Evolutionary conservation across 2,329 filamentous ascomycete genomes (phyloP), one percentile per base, ranked within the genome.

Genomic region (Sphaerulina vaccinii): DNA sequence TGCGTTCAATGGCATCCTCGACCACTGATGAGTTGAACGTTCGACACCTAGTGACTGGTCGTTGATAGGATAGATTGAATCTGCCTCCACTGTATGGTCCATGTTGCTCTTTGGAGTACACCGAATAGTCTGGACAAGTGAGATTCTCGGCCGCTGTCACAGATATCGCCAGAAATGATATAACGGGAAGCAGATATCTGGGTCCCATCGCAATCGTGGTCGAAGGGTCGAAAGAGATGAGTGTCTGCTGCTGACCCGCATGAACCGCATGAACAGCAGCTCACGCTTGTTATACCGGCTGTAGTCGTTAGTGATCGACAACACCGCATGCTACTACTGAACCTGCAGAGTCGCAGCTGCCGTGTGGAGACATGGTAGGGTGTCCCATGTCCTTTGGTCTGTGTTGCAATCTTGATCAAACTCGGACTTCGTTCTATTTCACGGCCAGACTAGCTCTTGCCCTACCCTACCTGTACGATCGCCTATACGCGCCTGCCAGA

Each of bases 11-110:
- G 0, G 64, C 64, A 40, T 69, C 62, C 60, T 78, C 75, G 3
- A 78, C 67, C 10, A 64, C 64, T 23, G 69, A 68, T 7, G 71
- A 74, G 47, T 71, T 72, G 67, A 76, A 77, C 1, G 75, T 78
- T 18, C 75, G 69, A 55, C 75, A 78, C 55, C 66, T 61, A 42
- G 71, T 65, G 1, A 61, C 60, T 3, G 75, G 75, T 1, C 75
- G 70, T 54, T 74, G 71, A 52, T 71, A 76, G 1, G 74, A 71
- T 23, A 78, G 69, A 45, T 73, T 69, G 61, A 73, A 75, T 44
- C 65, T 64, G 13, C 75, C 75, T 8, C 66, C 66, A 37, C 72
- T 75, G 53, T 69, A 69, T 3, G 75, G 75, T 19, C 65, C 68
- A 52, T 78, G 75, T 1, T 66, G 61, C 41, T 69, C 52, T 16